Percentiles rank a stretch among this genome's conserved stretches.
phyloP scores from a whole-genome alignment of 2,329 filamentous ascomycete species.

The Diaporthe longicolla region DNA sequence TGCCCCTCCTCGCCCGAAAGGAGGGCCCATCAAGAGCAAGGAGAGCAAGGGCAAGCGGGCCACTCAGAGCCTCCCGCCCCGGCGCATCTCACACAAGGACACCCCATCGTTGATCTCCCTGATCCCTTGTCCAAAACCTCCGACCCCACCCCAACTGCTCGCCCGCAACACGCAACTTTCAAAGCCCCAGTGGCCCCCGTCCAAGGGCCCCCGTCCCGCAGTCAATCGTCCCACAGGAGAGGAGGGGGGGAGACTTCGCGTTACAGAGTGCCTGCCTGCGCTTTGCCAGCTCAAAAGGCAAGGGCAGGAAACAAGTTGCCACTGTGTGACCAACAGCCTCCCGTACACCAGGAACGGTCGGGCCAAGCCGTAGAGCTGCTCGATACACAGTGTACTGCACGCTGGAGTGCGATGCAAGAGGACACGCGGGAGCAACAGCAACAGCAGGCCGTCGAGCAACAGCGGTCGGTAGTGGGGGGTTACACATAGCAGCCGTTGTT shows the following conservation, averaged over 20 bases:
- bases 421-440: neutral
- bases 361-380: conserved; percentile 8
- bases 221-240: neutral
- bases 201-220: conserved; percentile 6
- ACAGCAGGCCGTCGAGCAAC: neutral
- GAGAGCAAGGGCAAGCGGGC: conserved; percentile 28
- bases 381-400: neutral
- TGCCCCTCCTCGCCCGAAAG: conserved; percentile 18
- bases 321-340: conserved; percentile 1
- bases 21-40: conserved; percentile 22
- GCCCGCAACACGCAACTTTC: conserved; percentile 12
- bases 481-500: neutral
- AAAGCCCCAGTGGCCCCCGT: neutral
- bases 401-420: neutral
- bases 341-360: neutral
- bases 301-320: conserved; percentile 1
- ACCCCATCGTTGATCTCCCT: conserved; percentile 30
- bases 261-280: neutral
- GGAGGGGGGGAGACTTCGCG: neutral
- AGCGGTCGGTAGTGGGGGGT: conserved; percentile 9
- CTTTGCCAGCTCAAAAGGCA: conserved; percentile 16
- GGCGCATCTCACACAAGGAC: conserved; percentile 23
- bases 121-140: conserved; percentile 31
- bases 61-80: conserved; percentile 22
- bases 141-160: conserved; percentile 22